Base-by-base conservation (phyloP, 1,284 basidiomycete species). In the Trametes pubescens region DNA sequence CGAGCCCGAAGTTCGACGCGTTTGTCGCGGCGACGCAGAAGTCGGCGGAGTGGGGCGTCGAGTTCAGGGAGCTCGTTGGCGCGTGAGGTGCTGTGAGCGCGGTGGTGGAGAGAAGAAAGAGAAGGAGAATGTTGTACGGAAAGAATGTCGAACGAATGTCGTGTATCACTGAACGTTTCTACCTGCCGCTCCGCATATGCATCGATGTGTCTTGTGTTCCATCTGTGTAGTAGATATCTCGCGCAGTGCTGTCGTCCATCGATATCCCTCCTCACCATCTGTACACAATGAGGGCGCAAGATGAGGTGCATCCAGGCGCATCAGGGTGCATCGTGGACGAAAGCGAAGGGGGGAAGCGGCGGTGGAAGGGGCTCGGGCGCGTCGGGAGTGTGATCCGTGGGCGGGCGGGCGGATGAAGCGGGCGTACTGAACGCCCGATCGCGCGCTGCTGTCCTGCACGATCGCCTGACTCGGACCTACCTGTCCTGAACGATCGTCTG, bases 11-110 rank as follows among this genome's bases (percentile, higher is more conserved):
- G 65, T 95, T 96, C 75, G 92, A 95, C 69, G 77, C 78, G 10
- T 89, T 94, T 69, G 90, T 94, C 51, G 89, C 90, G 26, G 85
- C 87, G 34, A 76, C 90, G 63, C 88, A 83, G 78, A 86, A 84
- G 80, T 86, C 81, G 59, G 73, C 81, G 2, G 83, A 84, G 51
- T 92, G 89, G 88, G 86, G 85, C 0, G 65, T 62, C 2, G 92
- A 93, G 74, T 87, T 93, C 72, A 86, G 84, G 68, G 91, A 93
- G 63, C 79, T 87, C 29, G 74, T 74, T 9, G 77, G 77, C 16
- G 71, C 71, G 18, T 76, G 65, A 71, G 34, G 14, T n/a, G 4
- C 22, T 7, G 14, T 43, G 26, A n/a, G n/a, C n/a, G n/a, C n/a
- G n/a, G 29, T 26, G 37, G 16, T 29, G 52, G 44, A 44, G 51